phyloP scores from a whole-genome alignment of 2,329 filamentous ascomycete species.

The Cryphonectria nitschkei region DNA sequence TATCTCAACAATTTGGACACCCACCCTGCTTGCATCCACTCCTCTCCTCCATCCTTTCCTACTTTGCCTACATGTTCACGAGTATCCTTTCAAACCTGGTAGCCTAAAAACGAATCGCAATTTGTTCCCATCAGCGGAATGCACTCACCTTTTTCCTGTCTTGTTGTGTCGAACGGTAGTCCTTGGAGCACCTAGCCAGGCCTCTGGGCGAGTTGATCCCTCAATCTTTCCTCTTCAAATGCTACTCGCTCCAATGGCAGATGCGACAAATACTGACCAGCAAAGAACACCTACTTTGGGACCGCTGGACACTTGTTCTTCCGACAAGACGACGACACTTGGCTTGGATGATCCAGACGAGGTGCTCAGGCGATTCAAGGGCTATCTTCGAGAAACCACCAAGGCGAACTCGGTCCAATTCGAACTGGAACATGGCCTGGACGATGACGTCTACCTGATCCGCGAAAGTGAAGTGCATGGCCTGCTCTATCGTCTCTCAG shows the following conservation, averaged over 20 bases:
- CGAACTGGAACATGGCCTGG: not conserved
- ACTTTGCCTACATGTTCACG: not conserved
- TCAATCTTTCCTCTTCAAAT: not conserved
- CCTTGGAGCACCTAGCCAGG: not conserved
- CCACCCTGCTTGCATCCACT: not conserved
- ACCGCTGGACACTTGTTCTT: not conserved
- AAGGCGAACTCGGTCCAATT: not conserved
- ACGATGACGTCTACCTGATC: conserved; percentile 13
- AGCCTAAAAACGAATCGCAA: not conserved
- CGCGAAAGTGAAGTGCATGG: conserved; percentile 14
- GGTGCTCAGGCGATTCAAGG: conserved; percentile 12
- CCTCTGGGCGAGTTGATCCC: not conserved
- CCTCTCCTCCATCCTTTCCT: not conserved
- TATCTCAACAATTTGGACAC: not conserved
- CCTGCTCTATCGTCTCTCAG: conserved; percentile 11
- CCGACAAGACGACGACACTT: not conserved
- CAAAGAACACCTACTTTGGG: not conserved
- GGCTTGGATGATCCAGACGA: not conserved
- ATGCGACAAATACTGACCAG: not conserved
- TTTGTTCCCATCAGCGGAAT: not conserved
- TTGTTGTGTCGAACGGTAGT: not conserved
- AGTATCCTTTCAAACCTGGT: not conserved
- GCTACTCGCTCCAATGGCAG: not conserved
- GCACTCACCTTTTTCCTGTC: not conserved
- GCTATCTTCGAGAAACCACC: conserved; percentile 11